These are phyloP conservation scores for Arctium minus DNA, from an alignment of 129 eudicot species.

Conservation along the genomic window DNA sequence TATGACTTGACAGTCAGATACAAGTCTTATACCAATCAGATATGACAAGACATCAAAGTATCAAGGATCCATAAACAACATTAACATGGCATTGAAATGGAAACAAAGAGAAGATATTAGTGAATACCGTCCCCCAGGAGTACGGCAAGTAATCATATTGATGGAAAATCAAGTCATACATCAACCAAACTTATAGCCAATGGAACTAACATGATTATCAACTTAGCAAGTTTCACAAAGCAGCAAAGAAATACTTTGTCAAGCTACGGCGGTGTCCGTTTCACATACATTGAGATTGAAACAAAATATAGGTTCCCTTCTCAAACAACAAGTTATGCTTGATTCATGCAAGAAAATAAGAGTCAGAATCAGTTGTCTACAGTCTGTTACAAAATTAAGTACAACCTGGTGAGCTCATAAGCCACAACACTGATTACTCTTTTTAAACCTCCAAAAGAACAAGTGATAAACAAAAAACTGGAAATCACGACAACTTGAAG, in stretches of 20 bases:
- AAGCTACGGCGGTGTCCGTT: too few relatives aligned
- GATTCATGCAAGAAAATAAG: neutral
- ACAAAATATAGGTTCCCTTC: too few relatives aligned
- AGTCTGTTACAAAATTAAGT: neutral
- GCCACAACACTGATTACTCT: neutral
- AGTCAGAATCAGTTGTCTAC: neutral
- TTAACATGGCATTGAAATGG: neutral
- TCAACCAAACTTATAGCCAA: neutral
- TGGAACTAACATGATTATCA: neutral
- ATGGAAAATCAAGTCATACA: neutral
- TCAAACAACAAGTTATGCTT: too few relatives aligned
- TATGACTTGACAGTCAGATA: too few relatives aligned
- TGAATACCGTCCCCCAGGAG: neutral
- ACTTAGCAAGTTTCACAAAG: neutral
- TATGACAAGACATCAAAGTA: neutral
- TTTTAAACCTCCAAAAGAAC: neutral
- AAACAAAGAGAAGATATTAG: neutral
- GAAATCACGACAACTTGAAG: slow-evolving; percentile 1
- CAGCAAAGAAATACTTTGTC: neutral
- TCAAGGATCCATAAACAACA: neutral
- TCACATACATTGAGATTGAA: too few relatives aligned
- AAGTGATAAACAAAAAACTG: neutral
- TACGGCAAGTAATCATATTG: neutral
- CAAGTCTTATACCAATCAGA: neutral
- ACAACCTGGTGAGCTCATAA: neutral